These are phyloP conservation scores for Colletotrichum sp. DNA, from an alignment of 2,329 filamentous ascomycete genomes.

Conservation along the genomic window DNA sequence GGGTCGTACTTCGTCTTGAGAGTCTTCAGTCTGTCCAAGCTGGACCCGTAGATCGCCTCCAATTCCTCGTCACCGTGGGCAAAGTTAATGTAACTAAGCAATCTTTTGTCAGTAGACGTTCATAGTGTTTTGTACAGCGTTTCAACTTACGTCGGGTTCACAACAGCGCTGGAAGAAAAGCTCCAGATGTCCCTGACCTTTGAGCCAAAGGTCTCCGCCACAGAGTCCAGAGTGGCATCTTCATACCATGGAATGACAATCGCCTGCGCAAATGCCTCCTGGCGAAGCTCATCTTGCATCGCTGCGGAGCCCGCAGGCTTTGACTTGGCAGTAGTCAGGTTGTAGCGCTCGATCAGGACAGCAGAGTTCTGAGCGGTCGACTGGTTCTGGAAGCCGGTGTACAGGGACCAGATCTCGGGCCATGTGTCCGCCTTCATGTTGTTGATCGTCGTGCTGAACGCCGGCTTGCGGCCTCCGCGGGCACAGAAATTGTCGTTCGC, in stretches of 20 bases:
- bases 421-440: constrained; percentile 39
- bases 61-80: constrained; percentile 35
- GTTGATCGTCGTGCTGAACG: constrained; percentile 37
- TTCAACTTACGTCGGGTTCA: constrained; percentile 21
- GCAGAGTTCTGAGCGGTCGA: constrained; percentile 32
- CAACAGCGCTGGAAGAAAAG: constrained; percentile 16
- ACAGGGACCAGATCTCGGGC: constrained; percentile 42
- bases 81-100: constrained; percentile 33
- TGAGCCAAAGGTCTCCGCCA: constrained; percentile 37
- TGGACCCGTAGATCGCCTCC: constrained; percentile 27
- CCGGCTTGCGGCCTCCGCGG: constrained; percentile 42
- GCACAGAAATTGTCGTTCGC: constrained; percentile 40
- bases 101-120: fast-evolving
- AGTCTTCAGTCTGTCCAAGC: constrained; percentile 26
- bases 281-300: constrained; percentile 35
- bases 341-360: constrained; percentile 42
- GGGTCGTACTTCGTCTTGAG: constrained; percentile 34
- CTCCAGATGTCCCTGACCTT: constrained; percentile 33
- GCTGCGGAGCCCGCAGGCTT: constrained; percentile 20
- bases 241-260: constrained; percentile 44
- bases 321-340: constrained; percentile 32
- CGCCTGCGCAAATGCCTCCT: constrained; percentile 35
- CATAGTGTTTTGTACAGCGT: fast-evolving
- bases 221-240: constrained; percentile 35
- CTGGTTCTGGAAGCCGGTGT: constrained; percentile 36